Base-by-base conservation (phyloP, 1,284 basidiomycete species). In the Bondarzewia mesenterica region DNA sequence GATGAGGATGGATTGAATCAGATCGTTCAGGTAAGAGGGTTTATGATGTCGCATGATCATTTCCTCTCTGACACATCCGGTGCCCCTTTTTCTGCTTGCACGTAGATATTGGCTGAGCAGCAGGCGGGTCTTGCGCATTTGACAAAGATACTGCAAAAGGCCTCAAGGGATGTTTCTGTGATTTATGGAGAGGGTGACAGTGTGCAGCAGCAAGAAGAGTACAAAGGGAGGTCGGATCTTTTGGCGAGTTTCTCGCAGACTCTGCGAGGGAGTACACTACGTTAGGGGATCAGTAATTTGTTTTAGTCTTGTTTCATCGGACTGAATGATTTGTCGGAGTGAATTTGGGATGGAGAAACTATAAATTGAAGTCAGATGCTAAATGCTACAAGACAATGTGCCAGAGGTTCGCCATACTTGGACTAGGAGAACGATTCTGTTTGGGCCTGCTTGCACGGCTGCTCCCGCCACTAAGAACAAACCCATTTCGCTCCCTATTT, bases 1-100 rank as follows among this genome's bases (percentile, higher is more conserved):
- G 90, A 94, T 62, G 86, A 90, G 56, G 87, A 88, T 10, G 86
- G 87, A 1, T 67, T 93, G 54, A 74, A 78, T 25, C 80, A 86
- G 60, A 80, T 94, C 51, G 75, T 84, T 14, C 80, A 85, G 73
- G 89, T 89, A 57, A 49, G 48, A 29, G 5, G 38, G 29, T 46
- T 43, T 29, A 27, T 22, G 35, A 20, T 42, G 29, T 21, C 35
- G 25, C 26, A 32, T 32, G 12, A 32, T 7, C 12, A 32, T 16
- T 21, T 21, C 18, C 36, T 18, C 35, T 49, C 42, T 42, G 39
- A 47, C 20, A 47, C 32, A 5, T 41, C 32, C 42, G 15, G 42
- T 46, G 39, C 29, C 26, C 35, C 43, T 43, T 44, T 32, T 40
- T n/a, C 20, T 18, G 32, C n/a, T 20, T 43, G 50, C 20, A 20